Evolutionary conservation across 768 basidiomycete species (phyloP).

Genomic region (Calocybe gangraenosa): DNA sequence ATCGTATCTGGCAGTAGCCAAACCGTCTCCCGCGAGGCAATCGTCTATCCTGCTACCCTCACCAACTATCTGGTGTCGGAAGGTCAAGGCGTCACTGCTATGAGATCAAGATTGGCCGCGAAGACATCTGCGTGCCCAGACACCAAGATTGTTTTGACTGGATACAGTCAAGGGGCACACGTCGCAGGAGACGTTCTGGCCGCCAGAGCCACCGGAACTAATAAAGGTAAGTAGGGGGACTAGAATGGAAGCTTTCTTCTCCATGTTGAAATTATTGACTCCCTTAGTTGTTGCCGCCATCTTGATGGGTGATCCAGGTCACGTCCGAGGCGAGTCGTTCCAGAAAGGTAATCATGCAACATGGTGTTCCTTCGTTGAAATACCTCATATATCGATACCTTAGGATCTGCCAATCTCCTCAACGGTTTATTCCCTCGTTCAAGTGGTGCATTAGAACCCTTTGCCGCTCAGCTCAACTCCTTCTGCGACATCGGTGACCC

Average conservation of each 20-base stretch:
- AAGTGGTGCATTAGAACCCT: constrained; percentile 8
- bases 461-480: constrained; percentile 5
- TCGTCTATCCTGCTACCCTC: constrained; percentile 25
- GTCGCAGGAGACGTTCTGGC: constrained; percentile 25
- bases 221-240: constrained; percentile 2
- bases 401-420: constrained; percentile 8
- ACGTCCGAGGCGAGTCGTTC: constrained; percentile 21
- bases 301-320: constrained; percentile 25
- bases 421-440: constrained; percentile 8
- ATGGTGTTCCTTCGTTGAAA: no score
- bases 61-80: constrained; percentile 23
- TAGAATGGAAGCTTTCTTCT: background rate
- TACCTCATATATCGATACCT: background rate
- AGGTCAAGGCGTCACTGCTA: constrained; percentile 23
- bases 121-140: constrained; percentile 22
- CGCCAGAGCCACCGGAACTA: constrained; percentile 5
- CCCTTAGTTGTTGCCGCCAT: constrained; percentile 21
- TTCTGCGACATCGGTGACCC: constrained; percentile 10
- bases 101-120: constrained; percentile 20
- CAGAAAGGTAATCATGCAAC: constrained; percentile 15
- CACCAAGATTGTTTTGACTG: constrained; percentile 27
- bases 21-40: constrained; percentile 22
- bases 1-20: constrained; percentile 22
- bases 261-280: background rate
- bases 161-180: constrained; percentile 26